Conservation (phyloP, 2,329 filamentous ascomycete genomes). For the Rhynchosporium graminicola region DNA sequence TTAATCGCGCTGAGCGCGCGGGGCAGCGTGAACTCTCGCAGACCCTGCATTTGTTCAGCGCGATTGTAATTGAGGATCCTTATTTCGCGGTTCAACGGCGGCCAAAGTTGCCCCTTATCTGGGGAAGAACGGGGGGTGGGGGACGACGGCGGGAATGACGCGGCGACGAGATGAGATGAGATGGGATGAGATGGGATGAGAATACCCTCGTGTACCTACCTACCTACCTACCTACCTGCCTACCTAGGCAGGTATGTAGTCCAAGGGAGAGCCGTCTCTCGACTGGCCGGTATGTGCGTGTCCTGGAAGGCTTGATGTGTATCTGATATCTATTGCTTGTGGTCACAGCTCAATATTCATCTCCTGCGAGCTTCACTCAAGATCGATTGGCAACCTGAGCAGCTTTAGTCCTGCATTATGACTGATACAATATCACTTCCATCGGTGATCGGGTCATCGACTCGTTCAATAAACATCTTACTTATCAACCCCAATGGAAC, state of each 20-base stretch:
- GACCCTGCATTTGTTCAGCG: constrained; percentile 5
- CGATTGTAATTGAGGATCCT: constrained; percentile 11
- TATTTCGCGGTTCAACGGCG: constrained; percentile 2
- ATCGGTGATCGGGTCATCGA: constrained; percentile 35
- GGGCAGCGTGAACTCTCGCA: constrained; percentile 7
- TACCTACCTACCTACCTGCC: background rate
- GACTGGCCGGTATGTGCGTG: background rate
- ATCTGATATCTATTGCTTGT: background rate
- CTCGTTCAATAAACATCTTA: constrained; percentile 44
- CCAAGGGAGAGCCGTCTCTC: background rate
- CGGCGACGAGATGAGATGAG: no score
- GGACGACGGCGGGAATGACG: no score
- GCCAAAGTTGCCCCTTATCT: constrained; percentile 18
- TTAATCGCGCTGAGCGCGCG: constrained; percentile 6
- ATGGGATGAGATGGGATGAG: background rate
- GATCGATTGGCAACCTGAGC: background rate
- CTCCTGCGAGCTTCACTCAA: background rate
- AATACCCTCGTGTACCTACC: background rate
- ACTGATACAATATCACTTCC: constrained; percentile 25
- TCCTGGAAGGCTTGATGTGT: background rate
- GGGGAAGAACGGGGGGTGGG: background rate
- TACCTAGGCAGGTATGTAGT: background rate
- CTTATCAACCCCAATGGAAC: constrained; percentile 53
- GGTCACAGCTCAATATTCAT: background rate
- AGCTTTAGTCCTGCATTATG: constrained; percentile 13